These are phyloP conservation scores for Monascus purpureus DNA, from an alignment of 495 filamentous ascomycete genomes.

Conservation along the genomic window DNA sequence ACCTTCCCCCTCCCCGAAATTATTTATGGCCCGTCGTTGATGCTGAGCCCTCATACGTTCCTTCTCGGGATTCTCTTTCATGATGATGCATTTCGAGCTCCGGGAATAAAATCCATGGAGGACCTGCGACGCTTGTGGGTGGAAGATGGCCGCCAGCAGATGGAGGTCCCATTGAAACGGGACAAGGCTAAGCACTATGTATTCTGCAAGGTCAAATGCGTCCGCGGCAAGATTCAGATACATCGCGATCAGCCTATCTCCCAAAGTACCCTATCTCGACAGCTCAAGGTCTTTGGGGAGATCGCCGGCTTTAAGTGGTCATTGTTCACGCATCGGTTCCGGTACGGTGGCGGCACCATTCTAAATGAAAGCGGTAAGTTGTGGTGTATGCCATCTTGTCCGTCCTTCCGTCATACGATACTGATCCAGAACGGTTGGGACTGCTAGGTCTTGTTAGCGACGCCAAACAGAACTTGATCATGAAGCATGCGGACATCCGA, in stretches of 20 bases:
- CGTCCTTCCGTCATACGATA: neutral
- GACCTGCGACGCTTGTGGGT: neutral
- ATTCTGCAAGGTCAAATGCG: neutral
- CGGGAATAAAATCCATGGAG: neutral
- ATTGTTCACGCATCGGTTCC: constrained; percentile 2
- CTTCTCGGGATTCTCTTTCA: too few relatives aligned
- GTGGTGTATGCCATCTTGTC: neutral
- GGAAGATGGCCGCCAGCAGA: neutral
- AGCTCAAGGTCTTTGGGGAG: constrained; percentile 1
- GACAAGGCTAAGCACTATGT: constrained; percentile 2
- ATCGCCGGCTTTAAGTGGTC: constrained; percentile 1
- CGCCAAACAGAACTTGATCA: too few relatives aligned
- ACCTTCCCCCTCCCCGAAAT: too few relatives aligned
- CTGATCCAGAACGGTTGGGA: neutral
- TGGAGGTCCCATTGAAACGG: neutral
- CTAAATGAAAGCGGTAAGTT: constrained; percentile 1
- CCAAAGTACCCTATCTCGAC: neutral
- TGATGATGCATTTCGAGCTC: too few relatives aligned
- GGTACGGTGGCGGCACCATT: constrained; percentile 1
- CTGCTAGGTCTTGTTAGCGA: neutral
- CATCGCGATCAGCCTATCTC: neutral
- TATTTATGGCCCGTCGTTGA: too few relatives aligned
- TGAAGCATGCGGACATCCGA: too few relatives aligned
- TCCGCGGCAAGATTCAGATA: neutral
- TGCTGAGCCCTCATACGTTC: too few relatives aligned